Evolutionary conservation across 306 rosid genomes (phyloP).

Genomic region (Castanea crenata): DNA sequence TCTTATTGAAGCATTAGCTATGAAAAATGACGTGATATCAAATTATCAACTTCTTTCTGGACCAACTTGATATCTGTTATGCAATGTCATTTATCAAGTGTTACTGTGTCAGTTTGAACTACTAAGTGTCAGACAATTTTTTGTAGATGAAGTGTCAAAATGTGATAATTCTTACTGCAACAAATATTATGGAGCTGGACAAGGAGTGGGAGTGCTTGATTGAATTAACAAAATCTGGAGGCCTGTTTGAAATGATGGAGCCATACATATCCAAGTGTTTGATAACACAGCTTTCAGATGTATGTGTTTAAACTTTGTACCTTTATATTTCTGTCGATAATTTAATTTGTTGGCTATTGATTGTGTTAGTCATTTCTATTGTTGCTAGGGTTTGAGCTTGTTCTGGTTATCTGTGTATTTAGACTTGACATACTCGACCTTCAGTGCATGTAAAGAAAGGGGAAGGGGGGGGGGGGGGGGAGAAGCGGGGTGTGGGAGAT

Average conservation of each 20-base stretch:
- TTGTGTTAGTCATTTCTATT: background rate
- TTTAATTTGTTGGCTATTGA: background rate
- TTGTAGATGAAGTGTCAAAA: slow-evolving; percentile 89
- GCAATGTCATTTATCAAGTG: background rate
- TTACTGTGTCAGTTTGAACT: background rate
- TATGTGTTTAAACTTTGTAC: slow-evolving; percentile 19
- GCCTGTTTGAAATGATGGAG: slow-evolving; percentile 50
- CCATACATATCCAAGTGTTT: slow-evolving; percentile 56
- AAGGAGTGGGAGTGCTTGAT: slow-evolving; percentile 81
- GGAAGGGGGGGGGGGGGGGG: no score
- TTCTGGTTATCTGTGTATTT: background rate
- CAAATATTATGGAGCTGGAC: slow-evolving; percentile 68
- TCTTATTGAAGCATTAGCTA: slow-evolving; percentile 9
- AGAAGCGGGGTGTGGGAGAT: background rate
- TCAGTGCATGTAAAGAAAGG: background rate
- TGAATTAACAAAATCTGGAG: slow-evolving; percentile 63
- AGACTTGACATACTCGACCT: background rate
- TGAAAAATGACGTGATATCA: background rate
- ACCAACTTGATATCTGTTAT: background rate
- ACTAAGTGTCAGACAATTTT: slow-evolving; percentile 2
- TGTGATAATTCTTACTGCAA: slow-evolving; percentile 63
- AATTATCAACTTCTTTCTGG: slow-evolving; percentile 1
- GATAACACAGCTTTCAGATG: slow-evolving; percentile 67
- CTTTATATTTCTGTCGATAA: background rate
- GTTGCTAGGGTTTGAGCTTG: background rate